Evolutionary conservation across 2,329 filamentous ascomycete species (phyloP).

Genomic region (Diaporthe helianthi): DNA sequence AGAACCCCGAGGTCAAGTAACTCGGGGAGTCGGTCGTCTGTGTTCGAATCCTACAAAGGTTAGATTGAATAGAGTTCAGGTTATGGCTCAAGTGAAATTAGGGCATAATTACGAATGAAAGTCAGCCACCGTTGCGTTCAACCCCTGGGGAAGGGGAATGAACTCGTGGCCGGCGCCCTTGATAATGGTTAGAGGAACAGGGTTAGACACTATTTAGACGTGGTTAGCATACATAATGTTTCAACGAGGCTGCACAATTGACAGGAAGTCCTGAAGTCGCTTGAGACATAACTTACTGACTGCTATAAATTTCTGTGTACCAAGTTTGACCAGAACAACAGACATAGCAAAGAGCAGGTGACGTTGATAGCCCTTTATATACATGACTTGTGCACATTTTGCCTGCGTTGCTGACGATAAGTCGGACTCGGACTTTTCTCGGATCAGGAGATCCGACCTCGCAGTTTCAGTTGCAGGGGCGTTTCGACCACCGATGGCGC

Average conservation of each 20-base stretch:
- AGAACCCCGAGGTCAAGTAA: conserved; percentile 2
- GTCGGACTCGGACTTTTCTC: conserved; percentile 12
- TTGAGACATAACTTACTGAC: background rate
- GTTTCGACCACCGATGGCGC: background rate
- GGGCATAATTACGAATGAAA: conserved; percentile 7
- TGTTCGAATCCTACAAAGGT: background rate
- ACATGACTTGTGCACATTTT: background rate
- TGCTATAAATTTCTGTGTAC: background rate
- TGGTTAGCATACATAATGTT: background rate
- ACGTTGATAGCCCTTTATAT: background rate
- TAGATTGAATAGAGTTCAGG: background rate
- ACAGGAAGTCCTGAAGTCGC: background rate
- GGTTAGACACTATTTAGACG: background rate
- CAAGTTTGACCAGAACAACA: background rate
- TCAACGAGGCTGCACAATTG: background rate
- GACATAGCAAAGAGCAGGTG: background rate
- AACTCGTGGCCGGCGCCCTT: conserved; percentile 16
- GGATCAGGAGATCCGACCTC: conserved; percentile 7
- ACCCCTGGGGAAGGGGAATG: background rate
- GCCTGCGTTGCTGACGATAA: background rate
- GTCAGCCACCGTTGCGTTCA: background rate
- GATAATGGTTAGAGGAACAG: background rate
- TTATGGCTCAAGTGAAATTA: no score
- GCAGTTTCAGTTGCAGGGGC: background rate
- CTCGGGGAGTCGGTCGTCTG: conserved; percentile 1